Evolutionary conservation across 2,329 filamentous ascomycete genomes (phyloP).

Genomic region (Pseudocercospora macadamiae): DNA sequence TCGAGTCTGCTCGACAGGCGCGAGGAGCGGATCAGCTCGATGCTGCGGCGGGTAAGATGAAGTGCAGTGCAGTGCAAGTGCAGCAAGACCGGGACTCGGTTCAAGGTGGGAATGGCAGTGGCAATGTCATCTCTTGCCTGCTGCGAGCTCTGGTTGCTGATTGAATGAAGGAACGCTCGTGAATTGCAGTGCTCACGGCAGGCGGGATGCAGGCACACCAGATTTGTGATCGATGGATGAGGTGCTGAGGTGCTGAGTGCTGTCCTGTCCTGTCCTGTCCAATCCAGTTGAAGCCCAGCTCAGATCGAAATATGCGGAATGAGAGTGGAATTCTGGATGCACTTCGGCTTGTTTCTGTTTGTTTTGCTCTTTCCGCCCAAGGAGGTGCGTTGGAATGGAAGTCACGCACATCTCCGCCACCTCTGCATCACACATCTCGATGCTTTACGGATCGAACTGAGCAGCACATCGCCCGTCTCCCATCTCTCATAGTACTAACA

Average conservation of each 20-base stretch:
- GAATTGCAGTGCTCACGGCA: constrained; percentile 3
- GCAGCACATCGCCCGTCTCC: too few relatives aligned
- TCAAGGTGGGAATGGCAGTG: too few relatives aligned
- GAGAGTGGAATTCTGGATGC: background rate
- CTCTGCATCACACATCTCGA: too few relatives aligned
- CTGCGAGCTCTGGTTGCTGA: too few relatives aligned
- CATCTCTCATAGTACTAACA: too few relatives aligned
- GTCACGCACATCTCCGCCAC: background rate
- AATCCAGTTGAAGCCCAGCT: too few relatives aligned
- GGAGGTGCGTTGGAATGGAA: constrained; percentile 3
- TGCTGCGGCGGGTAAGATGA: constrained; percentile 8
- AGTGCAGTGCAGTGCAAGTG: constrained; percentile 6
- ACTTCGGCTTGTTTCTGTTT: background rate
- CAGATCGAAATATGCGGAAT: background rate
- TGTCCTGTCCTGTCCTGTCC: too few relatives aligned
- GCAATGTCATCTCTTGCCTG: too few relatives aligned
- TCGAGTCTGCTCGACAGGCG: constrained; percentile 7
- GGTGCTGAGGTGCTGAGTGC: too few relatives aligned
- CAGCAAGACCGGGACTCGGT: background rate
- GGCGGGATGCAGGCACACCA: background rate
- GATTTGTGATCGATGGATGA: background rate
- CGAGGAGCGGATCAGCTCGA: background rate
- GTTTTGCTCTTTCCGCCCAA: constrained; percentile 3
- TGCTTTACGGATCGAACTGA: too few relatives aligned
- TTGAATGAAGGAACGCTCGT: background rate